These are phyloP conservation scores for Linnemannia hyalina DNA, from an alignment of 192 early-diverging fungal genomes.

Conservation along the genomic window DNA sequence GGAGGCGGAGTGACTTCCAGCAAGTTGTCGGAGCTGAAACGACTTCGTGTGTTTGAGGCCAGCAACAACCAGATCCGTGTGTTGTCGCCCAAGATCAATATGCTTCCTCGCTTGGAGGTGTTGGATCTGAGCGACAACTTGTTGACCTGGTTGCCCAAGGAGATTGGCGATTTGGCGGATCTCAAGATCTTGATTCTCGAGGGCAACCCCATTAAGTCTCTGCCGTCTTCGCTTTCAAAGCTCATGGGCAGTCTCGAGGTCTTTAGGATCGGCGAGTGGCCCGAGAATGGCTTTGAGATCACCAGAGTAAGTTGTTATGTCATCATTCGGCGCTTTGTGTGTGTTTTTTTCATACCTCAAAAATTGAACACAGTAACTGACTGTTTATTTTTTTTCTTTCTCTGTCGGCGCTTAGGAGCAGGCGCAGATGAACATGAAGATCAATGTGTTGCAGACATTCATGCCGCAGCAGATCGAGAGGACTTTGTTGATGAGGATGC, in stretches of 20 bases:
- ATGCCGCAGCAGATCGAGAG: slow-evolving; percentile 60
- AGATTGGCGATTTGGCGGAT: slow-evolving; percentile 45
- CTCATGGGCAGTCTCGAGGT: slow-evolving; percentile 56
- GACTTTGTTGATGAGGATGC: slow-evolving; percentile 60
- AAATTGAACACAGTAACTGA: neutral
- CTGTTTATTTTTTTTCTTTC: neutral
- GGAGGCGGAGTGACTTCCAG: slow-evolving; percentile 46
- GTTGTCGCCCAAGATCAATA: slow-evolving; percentile 60
- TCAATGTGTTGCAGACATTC: slow-evolving; percentile 53
- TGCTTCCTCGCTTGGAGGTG: slow-evolving; percentile 44
- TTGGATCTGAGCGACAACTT: slow-evolving; percentile 56
- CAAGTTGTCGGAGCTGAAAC: slow-evolving; percentile 52
- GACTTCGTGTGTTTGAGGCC: slow-evolving; percentile 53
- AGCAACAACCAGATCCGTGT: slow-evolving; percentile 63
- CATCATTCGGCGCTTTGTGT: neutral
- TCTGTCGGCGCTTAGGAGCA: slow-evolving; percentile 31
- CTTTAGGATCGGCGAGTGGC: slow-evolving; percentile 63
- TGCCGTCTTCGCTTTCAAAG: slow-evolving; percentile 55
- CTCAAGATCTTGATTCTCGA: slow-evolving; percentile 53
- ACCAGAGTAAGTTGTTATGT: slow-evolving; percentile 34
- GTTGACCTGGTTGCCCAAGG: slow-evolving; percentile 48
- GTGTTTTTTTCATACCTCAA: neutral
- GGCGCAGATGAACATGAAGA: slow-evolving; percentile 53
- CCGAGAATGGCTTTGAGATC: slow-evolving; percentile 57
- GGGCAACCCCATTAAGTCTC: slow-evolving; percentile 55